These are phyloP conservation scores for Phyllosticta citriasiana DNA, from an alignment of 2,329 filamentous ascomycete genomes.

Conservation along the genomic window DNA sequence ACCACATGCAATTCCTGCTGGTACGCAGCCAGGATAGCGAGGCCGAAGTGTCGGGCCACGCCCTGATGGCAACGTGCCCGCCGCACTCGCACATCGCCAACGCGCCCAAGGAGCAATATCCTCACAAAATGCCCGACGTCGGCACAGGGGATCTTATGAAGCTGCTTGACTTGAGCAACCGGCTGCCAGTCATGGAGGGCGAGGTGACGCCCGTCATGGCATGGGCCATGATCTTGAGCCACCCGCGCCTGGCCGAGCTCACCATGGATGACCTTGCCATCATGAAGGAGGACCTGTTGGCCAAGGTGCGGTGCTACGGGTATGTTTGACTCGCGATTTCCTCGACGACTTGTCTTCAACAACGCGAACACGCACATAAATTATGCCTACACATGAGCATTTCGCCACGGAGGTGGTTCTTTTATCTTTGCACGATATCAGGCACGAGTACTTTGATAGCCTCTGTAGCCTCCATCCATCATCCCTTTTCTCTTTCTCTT, in stretches of 20 bases:
- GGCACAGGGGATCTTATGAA: constrained; percentile 61
- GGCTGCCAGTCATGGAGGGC: constrained; percentile 66
- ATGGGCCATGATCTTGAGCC: constrained; percentile 66
- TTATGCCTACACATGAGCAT: background rate
- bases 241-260: constrained; percentile 53
- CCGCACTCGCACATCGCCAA: constrained; percentile 54
- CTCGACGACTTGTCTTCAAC: background rate
- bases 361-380: background rate
- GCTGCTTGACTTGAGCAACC: constrained; percentile 72
- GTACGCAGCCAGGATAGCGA: constrained; percentile 43
- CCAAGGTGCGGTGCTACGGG: constrained; percentile 90
- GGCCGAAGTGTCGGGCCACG: constrained; percentile 72
- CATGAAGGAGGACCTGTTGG: constrained; percentile 62
- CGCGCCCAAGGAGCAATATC: constrained; percentile 46
- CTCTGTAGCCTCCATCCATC: background rate
- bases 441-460: background rate
- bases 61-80: constrained; percentile 85
- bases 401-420: background rate
- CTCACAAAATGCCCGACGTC: constrained; percentile 69
- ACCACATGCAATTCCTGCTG: constrained; percentile 73
- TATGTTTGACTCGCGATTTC: constrained; percentile 36
- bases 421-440: background rate
- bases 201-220: constrained; percentile 96
- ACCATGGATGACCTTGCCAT: constrained; percentile 57
- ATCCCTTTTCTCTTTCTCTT: background rate